Base-by-base conservation (phyloP, 495 filamentous ascomycete genomes). In the Penicillium riverlandense region DNA sequence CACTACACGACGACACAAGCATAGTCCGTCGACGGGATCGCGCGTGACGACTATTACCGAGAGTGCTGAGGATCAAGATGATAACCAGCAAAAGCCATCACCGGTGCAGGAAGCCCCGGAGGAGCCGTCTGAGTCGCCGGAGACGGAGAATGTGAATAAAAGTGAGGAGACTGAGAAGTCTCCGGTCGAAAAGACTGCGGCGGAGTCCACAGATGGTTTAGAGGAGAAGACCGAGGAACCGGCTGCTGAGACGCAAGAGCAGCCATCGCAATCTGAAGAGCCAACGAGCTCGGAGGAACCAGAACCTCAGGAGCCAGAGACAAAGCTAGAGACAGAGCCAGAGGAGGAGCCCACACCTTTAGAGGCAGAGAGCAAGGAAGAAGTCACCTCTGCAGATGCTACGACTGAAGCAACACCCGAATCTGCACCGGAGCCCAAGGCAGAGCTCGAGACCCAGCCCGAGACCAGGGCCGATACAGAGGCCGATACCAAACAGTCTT, bases 21-120 rank as follows among this genome's bases (percentile, higher is more conserved):
- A 78, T 51, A 84, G 79, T 55, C 83, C 85, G 15, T 87, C 84
- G 13, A 81, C 78, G n/a, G 83, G 83, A n/a, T 86, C 79, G 41
- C 74, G 78, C 7, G 80, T 88, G 28, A 76, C 76, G 2, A 85
- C 84, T 1, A 86, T 90, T 29, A 67, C 75, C 13, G 85, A 90
- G 59, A 76, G 79, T 27, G 76, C 81, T 16, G 85, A 90, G 53
- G 85, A 90, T 44, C 70, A 78, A 31, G 67, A 74, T 11, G 56
- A 58, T 0, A 14, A 35, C 7, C 41, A 50, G 2, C 45, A 48
- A 14, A 14, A 28, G 6, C 30, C 49, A 29, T 45, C 47, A 8
- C 48, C 49, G 0, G 37, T 57, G 8, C 52, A 46, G 12, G 51
- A 51, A 28, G 44, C 50, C 28, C 16, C 48, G 39, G 41, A 50